These are phyloP conservation scores for Arthrobotrys musiformis DNA, from an alignment of 2,329 filamentous ascomycete genomes.

Conservation along the genomic window DNA sequence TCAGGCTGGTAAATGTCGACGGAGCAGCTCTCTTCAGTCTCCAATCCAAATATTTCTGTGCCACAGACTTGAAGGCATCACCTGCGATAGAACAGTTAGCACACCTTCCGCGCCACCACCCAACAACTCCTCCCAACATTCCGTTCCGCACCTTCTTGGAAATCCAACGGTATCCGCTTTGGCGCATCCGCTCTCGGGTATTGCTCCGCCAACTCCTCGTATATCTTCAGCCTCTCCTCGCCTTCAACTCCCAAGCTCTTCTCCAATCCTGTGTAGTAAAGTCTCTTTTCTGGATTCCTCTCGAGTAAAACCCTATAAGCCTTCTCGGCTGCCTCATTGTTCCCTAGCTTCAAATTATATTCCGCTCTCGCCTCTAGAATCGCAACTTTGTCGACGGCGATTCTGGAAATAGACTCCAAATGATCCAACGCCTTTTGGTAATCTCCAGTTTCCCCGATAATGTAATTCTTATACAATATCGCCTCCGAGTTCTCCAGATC, in stretches of 20 bases:
- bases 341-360: conserved; percentile 81
- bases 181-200: conserved; percentile 85
- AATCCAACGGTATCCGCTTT: conserved; percentile 86
- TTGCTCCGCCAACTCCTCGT: conserved; percentile 82
- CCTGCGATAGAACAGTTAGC: conserved; percentile 63
- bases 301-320: conserved; percentile 84
- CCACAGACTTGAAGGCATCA: conserved; percentile 81
- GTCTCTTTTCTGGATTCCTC: conserved; percentile 85
- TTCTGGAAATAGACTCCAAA: conserved; percentile 79
- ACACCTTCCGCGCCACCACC: conserved; percentile 15
- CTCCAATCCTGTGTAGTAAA: conserved; percentile 84
- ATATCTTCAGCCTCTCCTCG: conserved; percentile 77
- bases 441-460: conserved; percentile 91
- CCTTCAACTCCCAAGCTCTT: conserved; percentile 74
- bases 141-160: conserved; percentile 73
- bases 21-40: conserved; percentile 94
- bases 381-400: conserved; percentile 82
- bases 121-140: conserved; percentile 54
- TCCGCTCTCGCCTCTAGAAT: conserved; percentile 86
- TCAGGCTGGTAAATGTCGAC: conserved; percentile 95
- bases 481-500: conserved; percentile 96
- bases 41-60: conserved; percentile 79
- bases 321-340: conserved; percentile 80
- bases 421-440: conserved; percentile 85
- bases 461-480: conserved; percentile 90